Conservation (phyloP, 371 early-diverging fungal genomes). For the Apophysomyces variabilis region DNA sequence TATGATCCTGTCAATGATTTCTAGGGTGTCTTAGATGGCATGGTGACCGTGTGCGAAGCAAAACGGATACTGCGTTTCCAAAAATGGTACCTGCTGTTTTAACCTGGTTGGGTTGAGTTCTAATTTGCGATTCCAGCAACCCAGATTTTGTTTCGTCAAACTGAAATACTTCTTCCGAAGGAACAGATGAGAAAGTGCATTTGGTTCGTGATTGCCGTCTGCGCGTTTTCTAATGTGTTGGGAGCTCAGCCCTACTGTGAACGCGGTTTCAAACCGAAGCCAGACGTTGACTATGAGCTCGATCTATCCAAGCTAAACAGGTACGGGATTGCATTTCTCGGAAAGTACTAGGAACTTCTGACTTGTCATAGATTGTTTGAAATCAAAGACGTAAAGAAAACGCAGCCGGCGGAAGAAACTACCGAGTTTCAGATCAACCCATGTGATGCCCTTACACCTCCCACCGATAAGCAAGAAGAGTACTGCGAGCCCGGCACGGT, state of each 20-base stretch:
- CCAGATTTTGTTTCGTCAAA: too few species aligned
- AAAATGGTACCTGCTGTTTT: background rate
- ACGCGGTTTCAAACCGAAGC: slow-evolving; percentile 6
- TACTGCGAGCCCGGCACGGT: slow-evolving; percentile 25
- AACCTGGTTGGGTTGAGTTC: too few species aligned
- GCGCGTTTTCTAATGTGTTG: slow-evolving; percentile 6
- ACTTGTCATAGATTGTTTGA: slow-evolving; percentile 15
- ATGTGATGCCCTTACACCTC: slow-evolving; percentile 21
- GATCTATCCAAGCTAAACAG: slow-evolving; percentile 28
- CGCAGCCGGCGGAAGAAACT: slow-evolving; percentile 2
- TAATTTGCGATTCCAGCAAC: too few species aligned
- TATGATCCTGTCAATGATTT: too few species aligned
- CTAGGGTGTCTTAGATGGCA: too few species aligned
- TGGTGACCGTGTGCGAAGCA: too few species aligned
- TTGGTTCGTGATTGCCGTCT: background rate
- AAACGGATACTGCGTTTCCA: background rate
- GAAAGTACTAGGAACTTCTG: background rate
- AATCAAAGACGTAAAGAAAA: slow-evolving; percentile 8
- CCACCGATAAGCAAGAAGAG: slow-evolving; percentile 15
- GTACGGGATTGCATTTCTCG: slow-evolving; percentile 3
- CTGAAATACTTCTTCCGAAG: background rate
- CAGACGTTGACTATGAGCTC: slow-evolving; percentile 11
- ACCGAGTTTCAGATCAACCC: slow-evolving; percentile 21
- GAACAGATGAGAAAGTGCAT: slow-evolving; percentile 8
- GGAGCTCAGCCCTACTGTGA: slow-evolving; percentile 21